These are phyloP conservation scores for Pseudogymnoascus sp. DNA, from an alignment of 2,329 filamentous ascomycete species.

Conservation along the genomic window DNA sequence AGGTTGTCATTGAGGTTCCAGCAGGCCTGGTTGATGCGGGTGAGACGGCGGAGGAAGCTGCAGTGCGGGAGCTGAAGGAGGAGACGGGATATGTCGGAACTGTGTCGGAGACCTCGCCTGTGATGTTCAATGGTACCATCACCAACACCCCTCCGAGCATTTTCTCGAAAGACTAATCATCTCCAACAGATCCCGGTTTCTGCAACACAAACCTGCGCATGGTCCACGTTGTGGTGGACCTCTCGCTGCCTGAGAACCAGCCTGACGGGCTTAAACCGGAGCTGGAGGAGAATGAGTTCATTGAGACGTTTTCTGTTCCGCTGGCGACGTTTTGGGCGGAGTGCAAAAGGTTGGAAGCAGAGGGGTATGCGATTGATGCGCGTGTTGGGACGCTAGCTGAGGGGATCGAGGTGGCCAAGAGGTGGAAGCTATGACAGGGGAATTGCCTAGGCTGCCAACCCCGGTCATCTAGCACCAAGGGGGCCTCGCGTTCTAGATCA, in stretches of 20 bases:
- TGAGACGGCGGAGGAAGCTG: conserved; percentile 55
- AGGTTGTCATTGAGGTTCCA: conserved; percentile 57
- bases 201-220: conserved; percentile 60
- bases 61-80: conserved; percentile 58
- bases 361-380: conserved; percentile 37
- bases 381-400: conserved; percentile 36
- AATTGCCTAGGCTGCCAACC: neutral
- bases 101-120: conserved; percentile 51
- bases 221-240: conserved; percentile 44
- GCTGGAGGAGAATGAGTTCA: conserved; percentile 48
- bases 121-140: conserved; percentile 54
- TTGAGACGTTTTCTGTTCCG: conserved; percentile 45
- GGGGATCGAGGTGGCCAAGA: conserved; percentile 34
- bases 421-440: conserved; percentile 29
- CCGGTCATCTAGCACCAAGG: neutral
- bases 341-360: conserved; percentile 39
- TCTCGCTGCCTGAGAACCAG: conserved; percentile 40
- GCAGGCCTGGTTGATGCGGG: conserved; percentile 58
- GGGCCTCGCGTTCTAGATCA: neutral
- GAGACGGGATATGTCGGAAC: conserved; percentile 61
- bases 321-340: conserved; percentile 40
- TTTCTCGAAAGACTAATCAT: neutral
- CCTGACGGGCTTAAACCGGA: conserved; percentile 37
- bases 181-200: conserved; percentile 49
- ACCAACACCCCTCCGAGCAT: neutral